phyloP scores from a whole-genome alignment of 805 yeast genomes.

The Pichia thaimueangensis region DNA sequence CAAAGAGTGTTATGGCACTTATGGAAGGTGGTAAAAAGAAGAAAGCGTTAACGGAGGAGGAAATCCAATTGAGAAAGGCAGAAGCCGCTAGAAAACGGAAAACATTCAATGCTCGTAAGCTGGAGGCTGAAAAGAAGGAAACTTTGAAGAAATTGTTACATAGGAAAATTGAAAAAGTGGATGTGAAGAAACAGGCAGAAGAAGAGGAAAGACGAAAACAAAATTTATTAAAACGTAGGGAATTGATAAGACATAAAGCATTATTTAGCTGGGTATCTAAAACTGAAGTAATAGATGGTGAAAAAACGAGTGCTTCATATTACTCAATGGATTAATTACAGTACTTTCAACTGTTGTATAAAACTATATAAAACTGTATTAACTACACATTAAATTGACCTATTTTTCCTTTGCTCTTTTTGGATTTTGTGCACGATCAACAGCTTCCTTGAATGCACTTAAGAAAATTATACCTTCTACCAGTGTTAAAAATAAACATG shows the following conservation, averaged over 20 bases:
- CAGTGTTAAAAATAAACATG: slow-evolving; percentile 48
- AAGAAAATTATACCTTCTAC: slow-evolving; percentile 58
- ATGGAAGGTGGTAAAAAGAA: slow-evolving; percentile 40
- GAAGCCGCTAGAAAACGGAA: slow-evolving; percentile 86
- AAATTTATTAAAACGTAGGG: slow-evolving; percentile 14
- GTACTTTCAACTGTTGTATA: background rate
- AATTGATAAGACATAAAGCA: slow-evolving; percentile 44
- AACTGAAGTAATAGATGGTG: slow-evolving; percentile 15
- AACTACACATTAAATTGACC: background rate
- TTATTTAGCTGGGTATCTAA: slow-evolving; percentile 36
- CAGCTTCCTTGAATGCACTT: slow-evolving; percentile 33
- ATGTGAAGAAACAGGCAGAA: slow-evolving; percentile 33
- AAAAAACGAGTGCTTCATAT: slow-evolving; percentile 13
- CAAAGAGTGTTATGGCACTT: slow-evolving; percentile 29
- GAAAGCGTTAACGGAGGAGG: slow-evolving; percentile 72
- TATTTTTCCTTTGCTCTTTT: slow-evolving; percentile 8
- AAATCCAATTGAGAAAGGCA: slow-evolving; percentile 70
- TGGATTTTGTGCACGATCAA: slow-evolving; percentile 15
- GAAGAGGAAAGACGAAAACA: slow-evolving; percentile 20
- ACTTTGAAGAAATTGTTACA: slow-evolving; percentile 81
- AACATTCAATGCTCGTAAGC: slow-evolving; percentile 70
- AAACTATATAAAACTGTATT: background rate
- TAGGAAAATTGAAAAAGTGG: slow-evolving; percentile 71
- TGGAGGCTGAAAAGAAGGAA: slow-evolving; percentile 90
- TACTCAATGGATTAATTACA: slow-evolving; percentile 17